Base-by-base conservation (phyloP, 2,329 filamentous ascomycete genomes). In the Colletotrichum noveboracense region DNA sequence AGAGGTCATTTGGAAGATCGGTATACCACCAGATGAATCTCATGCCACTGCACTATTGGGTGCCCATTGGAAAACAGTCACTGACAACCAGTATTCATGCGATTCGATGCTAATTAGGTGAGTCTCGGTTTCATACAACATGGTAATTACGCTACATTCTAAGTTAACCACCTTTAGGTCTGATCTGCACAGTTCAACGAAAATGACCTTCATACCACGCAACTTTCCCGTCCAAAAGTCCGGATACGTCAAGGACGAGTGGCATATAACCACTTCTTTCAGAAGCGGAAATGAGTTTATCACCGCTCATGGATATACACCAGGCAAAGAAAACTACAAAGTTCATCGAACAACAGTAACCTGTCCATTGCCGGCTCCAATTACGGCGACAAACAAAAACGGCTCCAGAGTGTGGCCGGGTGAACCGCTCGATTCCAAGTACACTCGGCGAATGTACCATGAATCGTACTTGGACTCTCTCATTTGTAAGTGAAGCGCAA, bases 161-260 rank as follows among this genome's bases (percentile, higher is more conserved):
- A n/a, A n/a, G n/a, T n/a, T n/a, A 5, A 48, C 5, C 3, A 48
- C 0, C 4, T n/a, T 21, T 13, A 48, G 43, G 43, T 52, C 43
- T 0, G 43, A 52, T 52, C 43, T 52, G 21, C n/a, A 52, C 43
- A 52, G 21, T 52, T 21, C 43, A 3, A 52, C 43, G 4, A 52
- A 6, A 52, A 21, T 52, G n/a, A 52, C 43, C 2, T 52, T 52
- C 1, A 2, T 1, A 7, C 1, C 43, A 52, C 2, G 43, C 43
- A 4, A 3, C 7, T 21, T 0, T 52, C 43, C 43, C 6, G n/a
- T 24, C 1, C n/a, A 3, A 24, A 7, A 21, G 1, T 0, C 12
- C 0, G 6, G 43, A 21, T 52, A 1, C 7, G 3, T 52, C n/a
- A 52, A 52, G 43, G 43, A 52, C n/a, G 43, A 52, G 6, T 52